Evolutionary conservation across 192 early-diverging fungal genomes (phyloP), one percentile per base, ranked within the genome.

Genomic region (Paraglomus brasilianum): DNA sequence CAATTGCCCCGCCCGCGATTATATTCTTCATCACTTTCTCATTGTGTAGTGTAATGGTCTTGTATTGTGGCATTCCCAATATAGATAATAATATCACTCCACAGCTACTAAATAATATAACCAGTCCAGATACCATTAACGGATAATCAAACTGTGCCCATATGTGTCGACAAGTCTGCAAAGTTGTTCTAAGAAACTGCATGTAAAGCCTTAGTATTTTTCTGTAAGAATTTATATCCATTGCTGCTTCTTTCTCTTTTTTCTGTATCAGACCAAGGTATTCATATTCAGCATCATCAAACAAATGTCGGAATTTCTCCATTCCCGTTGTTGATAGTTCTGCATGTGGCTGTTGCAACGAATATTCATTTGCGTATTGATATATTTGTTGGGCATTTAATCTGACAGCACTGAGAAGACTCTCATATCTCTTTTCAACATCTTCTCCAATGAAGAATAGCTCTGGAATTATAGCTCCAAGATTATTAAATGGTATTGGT

Each of bases 101-200:
- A 73, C 78, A 80, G 21, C 75, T 80, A n/a, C 48, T 68, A 5
- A 77, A 47, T 36, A 94, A 72, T 2, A 92, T 74, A 10, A 78
- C 46, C 1, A 89, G 80, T 9, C 96, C 96, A 8, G 87, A 64
- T 0, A 83, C 65, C 73, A 98, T 97, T 40, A 91, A 77, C 1
- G 81, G 80, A 6, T 86, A 75, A 56, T 98, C 94, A 72, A 98
- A 98, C 38, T 93, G 91, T 14, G 95, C 92, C 96, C 96, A 98
- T 44, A 92, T 85, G 39, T 83, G 77, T n/a, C 92, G 87, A 63
- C 91, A 86, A 15, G 86, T 84, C 13, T 82, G 81, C 13, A 98
- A 80, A 0, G 90, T 82, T 5, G 73, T 72, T 0, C 88, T 75
- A 47, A 89, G 76, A 62, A 91, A 92, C 15, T 52, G 73, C 19